Evolutionary conservation across 2,329 filamentous ascomycete species (phyloP), one percentile per base, ranked within the genome.

Genomic region (Atkinsonella texensis): DNA sequence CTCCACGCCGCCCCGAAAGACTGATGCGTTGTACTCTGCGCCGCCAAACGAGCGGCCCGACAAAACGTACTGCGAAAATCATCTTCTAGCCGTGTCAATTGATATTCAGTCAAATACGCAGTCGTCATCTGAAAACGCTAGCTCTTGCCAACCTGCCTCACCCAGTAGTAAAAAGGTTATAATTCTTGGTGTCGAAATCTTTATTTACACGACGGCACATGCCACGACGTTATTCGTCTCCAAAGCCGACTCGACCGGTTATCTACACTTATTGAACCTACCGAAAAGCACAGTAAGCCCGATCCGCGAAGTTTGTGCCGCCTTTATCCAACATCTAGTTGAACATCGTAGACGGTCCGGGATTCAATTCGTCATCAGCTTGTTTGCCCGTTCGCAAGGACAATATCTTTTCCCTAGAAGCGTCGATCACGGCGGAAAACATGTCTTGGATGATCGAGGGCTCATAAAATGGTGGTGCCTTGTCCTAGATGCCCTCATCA

Each of bases 401-500:
- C 93, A 97, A 63, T 98, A 98, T 60, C 77, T 98, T 13, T 98
- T 97, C 63, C 90, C 93, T 0, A 89, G 89, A 0, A 97, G 91
- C 62, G 81, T 89, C 40, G 84, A 95, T 54, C 91, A 96, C 64
- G 68, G 70, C 17, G 79, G 80, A 2, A 98, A 98, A 64, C 93
- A 98, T 70, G 85, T 98, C 0, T 73, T 97, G 9, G 89, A 95
- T 60, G 93, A 98, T 61, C 77, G 89, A 33, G 88, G 87, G 0
- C 72, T 98, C 49, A 87, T 98, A 18, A 88, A 84, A 61, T 98
- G 93, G 93, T 98, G 93, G 93, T 95, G 89, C 63, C 84, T 81
- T 15, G 87, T 91, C 11, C 70, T 96, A 12, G 85, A 96, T 62
- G 85, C 87, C 0, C 73, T 96, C 3, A 68, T 95, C 11, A 70